Percentiles rank a stretch among this genome's conserved stretches.
These are phyloP conservation scores for Cystofilobasidium capitatum DNA, from an alignment of 768 basidiomycete species.

Conservation along the genomic window DNA sequence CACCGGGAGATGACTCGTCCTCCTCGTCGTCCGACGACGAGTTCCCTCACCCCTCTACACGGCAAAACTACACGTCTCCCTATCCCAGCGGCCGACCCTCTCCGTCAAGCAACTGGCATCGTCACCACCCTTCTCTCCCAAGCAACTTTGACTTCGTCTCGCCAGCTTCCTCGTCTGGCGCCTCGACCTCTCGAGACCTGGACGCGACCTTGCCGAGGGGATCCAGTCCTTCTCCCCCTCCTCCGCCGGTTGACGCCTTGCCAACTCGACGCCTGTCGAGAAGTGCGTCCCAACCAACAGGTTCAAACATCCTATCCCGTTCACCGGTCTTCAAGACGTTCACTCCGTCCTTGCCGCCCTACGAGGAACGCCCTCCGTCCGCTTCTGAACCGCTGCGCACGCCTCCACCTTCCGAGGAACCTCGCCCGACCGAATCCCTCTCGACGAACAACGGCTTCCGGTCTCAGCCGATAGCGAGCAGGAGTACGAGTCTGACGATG, in stretches of 20 bases:
- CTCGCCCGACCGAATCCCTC: conserved; percentile 1
- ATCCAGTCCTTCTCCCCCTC: background rate
- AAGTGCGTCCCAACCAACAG: background rate
- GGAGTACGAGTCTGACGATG: conserved; percentile 13
- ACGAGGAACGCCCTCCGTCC: no score
- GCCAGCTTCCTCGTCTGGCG: background rate
- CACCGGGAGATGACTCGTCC: background rate
- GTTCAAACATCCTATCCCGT: background rate
- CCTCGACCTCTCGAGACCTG: background rate
- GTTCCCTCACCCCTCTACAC: background rate
- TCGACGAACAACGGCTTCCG: no score
- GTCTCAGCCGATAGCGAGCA: background rate
- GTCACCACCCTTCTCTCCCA: background rate
- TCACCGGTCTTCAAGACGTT: background rate
- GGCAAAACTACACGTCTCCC: background rate
- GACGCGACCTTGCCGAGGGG: background rate
- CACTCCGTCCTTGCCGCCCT: background rate
- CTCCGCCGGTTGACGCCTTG: background rate
- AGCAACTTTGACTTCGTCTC: background rate
- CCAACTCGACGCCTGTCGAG: background rate
- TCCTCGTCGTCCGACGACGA: background rate
- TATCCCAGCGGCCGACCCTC: background rate
- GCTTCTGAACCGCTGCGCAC: background rate
- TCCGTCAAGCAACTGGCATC: background rate
- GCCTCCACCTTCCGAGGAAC: background rate